A percentile compares a stretch with the other conserved stretches of the same genome.
phyloP scores from a whole-genome alignment of 2,329 filamentous ascomycete genomes.

The Leptographium radiaticola region DNA sequence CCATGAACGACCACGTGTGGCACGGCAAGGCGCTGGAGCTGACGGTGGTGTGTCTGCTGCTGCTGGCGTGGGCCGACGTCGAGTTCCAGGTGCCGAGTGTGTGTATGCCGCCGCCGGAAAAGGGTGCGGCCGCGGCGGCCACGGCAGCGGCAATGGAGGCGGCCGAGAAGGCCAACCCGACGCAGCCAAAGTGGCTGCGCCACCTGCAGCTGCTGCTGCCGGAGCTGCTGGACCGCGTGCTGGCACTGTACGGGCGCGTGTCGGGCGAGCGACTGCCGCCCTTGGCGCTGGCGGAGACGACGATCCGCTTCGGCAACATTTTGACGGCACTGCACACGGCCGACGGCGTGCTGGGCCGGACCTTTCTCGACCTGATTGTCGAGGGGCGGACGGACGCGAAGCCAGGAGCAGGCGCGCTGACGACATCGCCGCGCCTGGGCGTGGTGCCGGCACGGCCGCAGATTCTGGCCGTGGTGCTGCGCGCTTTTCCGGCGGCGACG shows the following conservation, averaged over 20 bases:
- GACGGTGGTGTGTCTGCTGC: slow-evolving; percentile 66
- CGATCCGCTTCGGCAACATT: slow-evolving; percentile 60
- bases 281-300: slow-evolving; percentile 57
- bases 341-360: slow-evolving; percentile 47
- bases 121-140: slow-evolving; percentile 18
- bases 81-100: slow-evolving; percentile 65
- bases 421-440: slow-evolving; percentile 40
- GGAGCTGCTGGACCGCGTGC: slow-evolving; percentile 61
- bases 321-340: slow-evolving; percentile 53
- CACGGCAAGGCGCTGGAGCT: slow-evolving; percentile 90
- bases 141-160: slow-evolving; percentile 18
- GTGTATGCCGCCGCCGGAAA: slow-evolving; percentile 38
- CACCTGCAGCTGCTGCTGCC: slow-evolving; percentile 49
- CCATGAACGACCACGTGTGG: slow-evolving; percentile 87
- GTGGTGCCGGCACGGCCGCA: slow-evolving; percentile 45
- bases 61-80: slow-evolving; percentile 72
- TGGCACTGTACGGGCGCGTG: slow-evolving; percentile 59
- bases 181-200: slow-evolving; percentile 39
- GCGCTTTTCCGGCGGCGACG: slow-evolving; percentile 54
- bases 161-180: slow-evolving; percentile 26
- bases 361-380: slow-evolving; percentile 52
- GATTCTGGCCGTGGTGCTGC: slow-evolving; percentile 53
- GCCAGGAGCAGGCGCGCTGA: slow-evolving; percentile 18
- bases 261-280: slow-evolving; percentile 59
- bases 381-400: slow-evolving; percentile 42